Conservation (phyloP, 1,284 basidiomycete species). For the Moesziomyces aphidis region DNA sequence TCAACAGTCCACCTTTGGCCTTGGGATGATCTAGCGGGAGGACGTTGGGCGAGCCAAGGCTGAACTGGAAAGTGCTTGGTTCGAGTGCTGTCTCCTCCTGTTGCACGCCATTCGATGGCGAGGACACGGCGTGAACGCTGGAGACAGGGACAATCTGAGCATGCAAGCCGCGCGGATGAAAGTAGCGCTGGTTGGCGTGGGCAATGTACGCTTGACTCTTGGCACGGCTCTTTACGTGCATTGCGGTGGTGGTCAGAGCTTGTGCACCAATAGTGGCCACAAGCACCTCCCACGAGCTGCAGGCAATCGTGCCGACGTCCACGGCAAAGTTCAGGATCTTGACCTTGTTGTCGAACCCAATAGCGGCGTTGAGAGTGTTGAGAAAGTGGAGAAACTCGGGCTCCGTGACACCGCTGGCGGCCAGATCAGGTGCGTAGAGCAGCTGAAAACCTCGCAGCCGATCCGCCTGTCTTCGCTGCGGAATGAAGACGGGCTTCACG, state of each 20-base stretch:
- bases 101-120: too few species aligned
- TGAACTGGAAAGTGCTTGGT: slow-evolving; percentile 20
- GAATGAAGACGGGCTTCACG: slow-evolving; percentile 19
- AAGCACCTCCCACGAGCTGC: slow-evolving; percentile 21
- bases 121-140: background rate
- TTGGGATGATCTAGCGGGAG: slow-evolving; percentile 13
- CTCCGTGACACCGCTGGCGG: slow-evolving; percentile 11
- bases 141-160: slow-evolving; percentile 13
- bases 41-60: slow-evolving; percentile 19
- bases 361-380: slow-evolving; percentile 22
- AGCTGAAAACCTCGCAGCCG: slow-evolving; percentile 30
- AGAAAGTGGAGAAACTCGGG: slow-evolving; percentile 16
- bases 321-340: slow-evolving; percentile 32
- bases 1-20: slow-evolving; percentile 19
- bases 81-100: too few species aligned
- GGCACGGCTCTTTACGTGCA: slow-evolving; percentile 13
- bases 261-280: slow-evolving; percentile 19
- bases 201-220: slow-evolving; percentile 19
- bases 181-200: slow-evolving; percentile 15
- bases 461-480: slow-evolving; percentile 17
- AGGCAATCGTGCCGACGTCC: slow-evolving; percentile 17
- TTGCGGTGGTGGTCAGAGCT: slow-evolving; percentile 15
- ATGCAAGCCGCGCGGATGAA: slow-evolving; percentile 21
- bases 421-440: slow-evolving; percentile 15
- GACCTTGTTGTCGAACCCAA: slow-evolving; percentile 28